Percentiles rank a stretch among this genome's conserved stretches.
These are phyloP conservation scores for Ananas comosus DNA, from an alignment of 176 grass and related monocot species.

Conservation along the genomic window DNA sequence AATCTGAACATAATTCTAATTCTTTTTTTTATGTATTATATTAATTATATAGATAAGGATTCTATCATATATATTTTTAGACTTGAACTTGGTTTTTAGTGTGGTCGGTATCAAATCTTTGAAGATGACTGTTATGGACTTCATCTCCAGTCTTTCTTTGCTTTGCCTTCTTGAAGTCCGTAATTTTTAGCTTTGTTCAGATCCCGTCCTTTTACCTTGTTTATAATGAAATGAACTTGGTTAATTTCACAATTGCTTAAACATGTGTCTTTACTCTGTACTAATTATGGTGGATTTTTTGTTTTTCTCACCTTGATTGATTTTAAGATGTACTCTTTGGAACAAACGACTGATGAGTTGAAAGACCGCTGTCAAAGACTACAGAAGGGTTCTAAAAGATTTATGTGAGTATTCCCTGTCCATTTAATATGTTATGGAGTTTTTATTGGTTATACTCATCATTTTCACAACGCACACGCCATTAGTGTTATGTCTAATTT, in stretches of 20 bases:
- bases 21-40: no score
- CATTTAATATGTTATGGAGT: slow-evolving; percentile 6
- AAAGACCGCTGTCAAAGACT: slow-evolving; percentile 82
- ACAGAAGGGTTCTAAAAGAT: slow-evolving; percentile 87
- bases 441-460: slow-evolving; percentile 10
- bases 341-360: slow-evolving; percentile 82
- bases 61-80: no score
- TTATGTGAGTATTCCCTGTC: slow-evolving; percentile 55
- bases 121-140: no score
- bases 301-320: slow-evolving; percentile 22
- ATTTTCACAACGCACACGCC: neutral
- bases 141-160: no score
- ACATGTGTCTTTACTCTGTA: neutral
- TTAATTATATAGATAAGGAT: no score
- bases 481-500: slow-evolving; percentile 1
- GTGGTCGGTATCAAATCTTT: no score
- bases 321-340: slow-evolving; percentile 70
- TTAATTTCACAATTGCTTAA: neutral
- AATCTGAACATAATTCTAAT: no score
- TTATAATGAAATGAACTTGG: no score
- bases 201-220: no score
- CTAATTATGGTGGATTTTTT: slow-evolving; percentile 11
- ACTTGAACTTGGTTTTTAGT: no score
- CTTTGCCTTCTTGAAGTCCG: no score
- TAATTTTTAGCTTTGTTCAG: no score